phyloP scores from a whole-genome alignment of 306 rosid species.

The Acacia crassicarpa region DNA sequence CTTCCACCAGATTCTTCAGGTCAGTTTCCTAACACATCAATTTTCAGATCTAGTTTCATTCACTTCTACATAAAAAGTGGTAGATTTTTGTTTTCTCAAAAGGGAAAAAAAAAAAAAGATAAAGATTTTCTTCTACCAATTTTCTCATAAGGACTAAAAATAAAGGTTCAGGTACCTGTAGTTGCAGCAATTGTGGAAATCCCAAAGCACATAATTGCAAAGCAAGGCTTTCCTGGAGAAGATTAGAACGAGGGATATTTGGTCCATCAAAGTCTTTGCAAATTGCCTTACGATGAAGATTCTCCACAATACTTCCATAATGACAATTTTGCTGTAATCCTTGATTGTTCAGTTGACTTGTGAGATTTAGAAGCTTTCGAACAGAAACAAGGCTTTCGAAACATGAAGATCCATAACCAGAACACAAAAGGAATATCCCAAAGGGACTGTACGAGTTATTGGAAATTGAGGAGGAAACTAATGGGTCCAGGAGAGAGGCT shows the following conservation, averaged over 20 bases:
- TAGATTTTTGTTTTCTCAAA: too few relatives aligned
- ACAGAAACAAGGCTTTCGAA: background rate
- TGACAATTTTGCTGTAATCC: background rate
- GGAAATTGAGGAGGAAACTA: background rate
- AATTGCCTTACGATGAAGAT: constrained; percentile 28
- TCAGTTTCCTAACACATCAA: constrained; percentile 15
- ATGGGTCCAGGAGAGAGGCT: background rate
- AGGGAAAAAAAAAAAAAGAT: too few relatives aligned
- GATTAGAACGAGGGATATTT: background rate
- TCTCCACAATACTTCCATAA: constrained; percentile 35
- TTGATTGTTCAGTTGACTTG: background rate
- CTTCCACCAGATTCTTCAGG: background rate
- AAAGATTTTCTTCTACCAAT: too few relatives aligned
- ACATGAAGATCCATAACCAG: background rate
- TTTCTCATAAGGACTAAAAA: background rate
- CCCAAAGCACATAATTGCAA: constrained; percentile 47
- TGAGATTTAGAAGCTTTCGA: background rate
- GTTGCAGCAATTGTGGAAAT: background rate
- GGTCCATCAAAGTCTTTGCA: background rate
- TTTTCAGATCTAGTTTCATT: background rate
- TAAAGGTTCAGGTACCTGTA: constrained; percentile 36
- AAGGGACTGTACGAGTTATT: background rate
- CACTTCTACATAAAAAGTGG: too few relatives aligned
- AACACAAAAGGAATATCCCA: background rate
- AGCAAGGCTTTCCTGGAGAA: constrained; percentile 38